Percentiles rank a stretch among this genome's conserved stretches.
Evolutionary conservation across 352 stramenopile species (phyloP).

Genomic region (Achlya hypogyna): DNA sequence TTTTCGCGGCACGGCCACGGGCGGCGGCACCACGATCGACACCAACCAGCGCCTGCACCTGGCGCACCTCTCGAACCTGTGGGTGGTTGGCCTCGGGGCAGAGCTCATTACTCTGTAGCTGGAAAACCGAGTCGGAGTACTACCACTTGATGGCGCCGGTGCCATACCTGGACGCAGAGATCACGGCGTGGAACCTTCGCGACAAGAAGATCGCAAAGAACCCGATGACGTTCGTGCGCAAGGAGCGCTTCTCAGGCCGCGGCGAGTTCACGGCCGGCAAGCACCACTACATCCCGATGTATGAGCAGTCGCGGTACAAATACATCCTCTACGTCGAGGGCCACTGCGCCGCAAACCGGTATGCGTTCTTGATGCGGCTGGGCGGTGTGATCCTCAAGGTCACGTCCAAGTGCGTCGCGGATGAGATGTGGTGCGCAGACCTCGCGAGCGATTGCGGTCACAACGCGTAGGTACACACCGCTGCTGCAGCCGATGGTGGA

Average conservation of each 20-base stretch:
- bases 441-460: background rate
- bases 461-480: constrained; percentile 82
- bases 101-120: constrained; percentile 30
- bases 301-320: constrained; percentile 96
- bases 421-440: constrained; percentile 89
- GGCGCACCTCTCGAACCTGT: constrained; percentile 74
- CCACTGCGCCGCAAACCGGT: constrained; percentile 96
- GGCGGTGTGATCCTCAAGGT: constrained; percentile 97
- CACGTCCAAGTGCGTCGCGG: constrained; percentile 87
- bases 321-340: constrained; percentile 97
- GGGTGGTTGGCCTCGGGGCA: background rate
- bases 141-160: constrained; percentile 65
- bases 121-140: constrained; percentile 82
- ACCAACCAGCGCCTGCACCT: constrained; percentile 96
- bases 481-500: constrained; percentile 94
- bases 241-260: constrained; percentile 34
- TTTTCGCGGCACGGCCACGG: constrained; percentile 95
- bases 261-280: constrained; percentile 84
- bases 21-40: constrained; percentile 89
- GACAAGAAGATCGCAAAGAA: constrained; percentile 95
- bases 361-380: constrained; percentile 97
- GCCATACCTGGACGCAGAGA: constrained; percentile 93
- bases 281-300: constrained; percentile 97
- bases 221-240: constrained; percentile 91
- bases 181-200: constrained; percentile 93